Base-by-base conservation (phyloP, 371 early-diverging fungal species). In the Rhizomucor miehei region DNA sequence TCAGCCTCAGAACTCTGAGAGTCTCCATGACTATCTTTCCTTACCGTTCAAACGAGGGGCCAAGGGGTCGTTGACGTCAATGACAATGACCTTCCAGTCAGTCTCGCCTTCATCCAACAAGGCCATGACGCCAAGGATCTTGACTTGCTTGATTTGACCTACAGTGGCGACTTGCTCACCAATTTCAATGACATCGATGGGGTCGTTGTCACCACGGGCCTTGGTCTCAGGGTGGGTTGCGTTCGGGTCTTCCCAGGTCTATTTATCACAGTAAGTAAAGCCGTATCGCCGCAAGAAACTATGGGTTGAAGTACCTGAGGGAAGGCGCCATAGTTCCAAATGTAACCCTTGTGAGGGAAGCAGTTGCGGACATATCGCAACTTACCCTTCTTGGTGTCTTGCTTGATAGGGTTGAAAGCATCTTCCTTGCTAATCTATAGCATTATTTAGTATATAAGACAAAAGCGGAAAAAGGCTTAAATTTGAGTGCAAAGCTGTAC, bases 301-400 rank as follows among this genome's bases (percentile, higher is more conserved):
- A 29, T 24, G 21, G 36, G 9, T 17, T 35, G 8, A 34, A 43
- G 17, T 35, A 71, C 71, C 45, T 81, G 87, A 40, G 96, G 97
- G 59, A 97, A 75, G 36, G 96, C 96, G 54, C 98, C 98, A 62
- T 97, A 97, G 86, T 98, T 98, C 96, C 96, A 97, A 60, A 92
- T 88, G 77, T 97, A 98, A 41, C 99, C 99, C 70, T 93, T 92
- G 81, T 88, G 89, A 13, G 98, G 99, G 82, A 94, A 97, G 59
- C 91, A 81, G 81, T 98, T 98, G 62, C 87, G 80, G 46, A 96
- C 92, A 77, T 85, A 97, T 57, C 99, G 82, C 44, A 92, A 86
- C 71, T 91, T 90, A 60, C 90, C 93, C 75, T 98, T 93, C 82
- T 94, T 92, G 52, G 85, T 76, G 70, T 98, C 99, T 71, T 97